Evolutionary conservation across 306 rosid species (phyloP), one percentile per base, ranked within the genome.

Genomic region (Quercus engelmannii): DNA sequence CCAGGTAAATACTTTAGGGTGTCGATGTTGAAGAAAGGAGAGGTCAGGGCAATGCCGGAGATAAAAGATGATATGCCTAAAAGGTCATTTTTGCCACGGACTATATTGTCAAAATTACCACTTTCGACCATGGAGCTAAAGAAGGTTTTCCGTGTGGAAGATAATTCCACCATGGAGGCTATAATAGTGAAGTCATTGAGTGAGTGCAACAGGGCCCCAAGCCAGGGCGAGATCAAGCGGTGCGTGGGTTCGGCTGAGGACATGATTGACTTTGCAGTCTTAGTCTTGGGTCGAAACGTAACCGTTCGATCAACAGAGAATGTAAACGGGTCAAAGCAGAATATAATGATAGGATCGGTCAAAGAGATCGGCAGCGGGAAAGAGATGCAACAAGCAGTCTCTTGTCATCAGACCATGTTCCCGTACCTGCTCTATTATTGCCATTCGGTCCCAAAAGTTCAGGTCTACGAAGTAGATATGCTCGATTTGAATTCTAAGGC

Each of bases 211-310:
- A 76, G 85, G 30, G 83, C 76, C 1, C 88, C 88, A n/a, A 85
- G 85, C 71, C 72, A 23, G 0, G 80, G 83, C 1, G 90, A 87
- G 85, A 85, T 77, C 2, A 87, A 87, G 75, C 77, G 54, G 20
- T 87, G 90, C 58, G 90, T 87, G 74, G 90, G 90, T 1, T 87
- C 90, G 11, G 67, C 74, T 0, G 90, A 87, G 71, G 90, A 81
- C 71, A 84, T 87, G 90, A 81, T 87, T 1, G 88, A 84, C 83
- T 87, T 82, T 20, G 76, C 90, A 11, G 55, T 80, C 3, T 35
- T 77, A 3, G 74, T 87, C 21, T 6, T 87, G 8, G 90, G 86
- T 4, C 71, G 3, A 23, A 74, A 77, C 46, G 90, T 87, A 67
- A 73, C 33, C 71, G 85, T 74, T 4, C 43, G 85, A 28, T 74